These are phyloP conservation scores for Leptodermis oblonga DNA, from an alignment of 257 asterid genomes.

Conservation along the genomic window DNA sequence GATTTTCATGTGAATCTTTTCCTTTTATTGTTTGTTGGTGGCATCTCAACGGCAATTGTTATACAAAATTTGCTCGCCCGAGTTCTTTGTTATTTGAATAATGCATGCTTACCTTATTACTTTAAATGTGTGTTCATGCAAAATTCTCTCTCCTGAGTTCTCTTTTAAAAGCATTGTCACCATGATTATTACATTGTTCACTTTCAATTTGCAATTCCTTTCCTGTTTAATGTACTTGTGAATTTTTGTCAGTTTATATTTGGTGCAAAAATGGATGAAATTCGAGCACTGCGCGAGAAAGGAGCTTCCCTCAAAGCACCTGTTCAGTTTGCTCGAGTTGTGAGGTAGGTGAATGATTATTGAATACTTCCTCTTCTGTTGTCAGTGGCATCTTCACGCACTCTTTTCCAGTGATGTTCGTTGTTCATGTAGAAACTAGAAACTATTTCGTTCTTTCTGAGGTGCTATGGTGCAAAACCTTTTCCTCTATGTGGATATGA, in stretches of 20 bases:
- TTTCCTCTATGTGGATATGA: neutral
- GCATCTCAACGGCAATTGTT: neutral
- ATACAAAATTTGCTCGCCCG: neutral
- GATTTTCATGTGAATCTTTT: neutral
- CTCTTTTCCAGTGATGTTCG: neutral
- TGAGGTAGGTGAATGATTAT: constrained; percentile 30
- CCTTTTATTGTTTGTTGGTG: neutral
- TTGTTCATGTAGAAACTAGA: neutral
- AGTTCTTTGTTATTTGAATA: neutral
- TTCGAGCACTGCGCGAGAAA: constrained; percentile 35
- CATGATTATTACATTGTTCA: neutral
- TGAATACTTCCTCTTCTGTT: neutral
- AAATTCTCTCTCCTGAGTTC: neutral
- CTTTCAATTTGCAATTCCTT: neutral
- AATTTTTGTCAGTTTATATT: constrained; percentile 32
- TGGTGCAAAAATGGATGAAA: constrained; percentile 46
- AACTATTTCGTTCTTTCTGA: neutral
- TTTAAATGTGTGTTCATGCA: neutral
- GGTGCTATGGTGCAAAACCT: neutral
- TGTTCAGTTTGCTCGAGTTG: constrained; percentile 46
- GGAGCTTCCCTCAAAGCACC: constrained; percentile 32
- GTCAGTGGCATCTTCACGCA: neutral
- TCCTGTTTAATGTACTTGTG: neutral
- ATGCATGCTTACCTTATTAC: neutral
- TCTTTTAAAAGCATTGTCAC: neutral